phyloP scores from a whole-genome alignment of 176 grass and related monocot species.

The Oryza coarctata region DNA sequence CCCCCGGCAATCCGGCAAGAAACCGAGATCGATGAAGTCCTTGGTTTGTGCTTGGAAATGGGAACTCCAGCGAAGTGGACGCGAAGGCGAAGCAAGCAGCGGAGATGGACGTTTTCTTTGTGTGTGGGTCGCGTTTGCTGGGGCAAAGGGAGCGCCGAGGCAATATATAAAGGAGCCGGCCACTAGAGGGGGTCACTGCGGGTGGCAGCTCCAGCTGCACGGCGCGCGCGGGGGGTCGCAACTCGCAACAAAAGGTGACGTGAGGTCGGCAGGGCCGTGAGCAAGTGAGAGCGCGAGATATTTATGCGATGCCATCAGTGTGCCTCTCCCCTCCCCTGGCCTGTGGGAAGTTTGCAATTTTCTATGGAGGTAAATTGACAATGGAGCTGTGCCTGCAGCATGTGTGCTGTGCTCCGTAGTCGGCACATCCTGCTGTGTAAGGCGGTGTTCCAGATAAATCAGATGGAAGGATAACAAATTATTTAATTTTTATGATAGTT shows the following conservation, averaged over 20 bases:
- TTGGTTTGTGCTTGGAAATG: background rate
- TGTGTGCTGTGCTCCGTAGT: too few relatives aligned
- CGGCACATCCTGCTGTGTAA: too few relatives aligned
- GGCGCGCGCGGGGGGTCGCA: background rate
- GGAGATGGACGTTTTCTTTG: background rate
- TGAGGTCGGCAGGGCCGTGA: background rate
- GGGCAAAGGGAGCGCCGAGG: background rate
- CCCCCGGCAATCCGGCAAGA: background rate
- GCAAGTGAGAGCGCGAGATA: background rate
- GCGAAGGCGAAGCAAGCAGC: background rate
- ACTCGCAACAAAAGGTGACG: background rate
- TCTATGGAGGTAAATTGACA: background rate
- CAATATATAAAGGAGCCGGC: conserved; percentile 13
- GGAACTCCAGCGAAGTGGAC: background rate
- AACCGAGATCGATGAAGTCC: background rate
- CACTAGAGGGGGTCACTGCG: background rate
- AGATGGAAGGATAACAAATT: too few relatives aligned
- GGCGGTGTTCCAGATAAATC: too few relatives aligned
- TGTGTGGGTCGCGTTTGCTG: background rate
- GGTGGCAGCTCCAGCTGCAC: background rate
- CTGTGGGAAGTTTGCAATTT: background rate
- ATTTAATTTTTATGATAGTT: too few relatives aligned
- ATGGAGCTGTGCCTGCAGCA: background rate
- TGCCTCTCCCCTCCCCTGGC: background rate
- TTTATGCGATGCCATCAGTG: background rate